Base-by-base conservation (phyloP, 2,329 filamentous ascomycete species). In the Penicillium sp. region DNA sequence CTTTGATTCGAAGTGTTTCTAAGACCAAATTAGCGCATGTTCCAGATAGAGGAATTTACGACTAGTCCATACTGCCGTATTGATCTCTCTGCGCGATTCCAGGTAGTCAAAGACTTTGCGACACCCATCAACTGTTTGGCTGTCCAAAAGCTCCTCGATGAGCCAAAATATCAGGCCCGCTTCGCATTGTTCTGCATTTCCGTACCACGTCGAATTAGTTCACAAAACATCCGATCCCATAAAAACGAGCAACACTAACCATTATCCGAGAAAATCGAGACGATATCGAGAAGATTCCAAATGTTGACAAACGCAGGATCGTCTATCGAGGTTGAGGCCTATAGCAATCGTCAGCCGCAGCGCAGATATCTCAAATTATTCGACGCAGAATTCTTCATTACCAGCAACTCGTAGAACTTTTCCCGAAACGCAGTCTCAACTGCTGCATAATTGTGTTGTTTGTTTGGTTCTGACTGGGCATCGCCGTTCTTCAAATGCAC, bases 131-230 rank as follows among this genome's bases (percentile, higher is more conserved):
- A 97, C 96, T 0, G 92, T 96, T 71, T 99, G 93, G 67, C 91
- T 96, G 71, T 99, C 95, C 24, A 99, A 81, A 1, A 99, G 83
- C 73, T 97, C 94, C 71, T 99, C 94, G 20, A 97, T 86, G 16
- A 99, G 83, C 83, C 90, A 92, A 66, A 96, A 91, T 7, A 94
- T 81, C 8, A 99, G 79, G 18, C 88, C 89, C 0, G 90, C 85
- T 62, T 96, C 91, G 64, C 83, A 86, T 64, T 83, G 72, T 65
- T 79, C 77, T 78, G 59, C 35, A 55, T 43, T n/a, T 47, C 21
- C 5, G 33, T 26, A 52, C 20, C 20, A 53, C 59, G 60, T 74
- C 58, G 69, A 65, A 23, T 60, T 24, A 53, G 56, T 24, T 30
- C 18, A 46, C 14, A 42, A 50, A 23, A 46, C 46, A 38, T 42